phyloP scores from a whole-genome alignment of 768 basidiomycete species.

The Chiua virens region DNA sequence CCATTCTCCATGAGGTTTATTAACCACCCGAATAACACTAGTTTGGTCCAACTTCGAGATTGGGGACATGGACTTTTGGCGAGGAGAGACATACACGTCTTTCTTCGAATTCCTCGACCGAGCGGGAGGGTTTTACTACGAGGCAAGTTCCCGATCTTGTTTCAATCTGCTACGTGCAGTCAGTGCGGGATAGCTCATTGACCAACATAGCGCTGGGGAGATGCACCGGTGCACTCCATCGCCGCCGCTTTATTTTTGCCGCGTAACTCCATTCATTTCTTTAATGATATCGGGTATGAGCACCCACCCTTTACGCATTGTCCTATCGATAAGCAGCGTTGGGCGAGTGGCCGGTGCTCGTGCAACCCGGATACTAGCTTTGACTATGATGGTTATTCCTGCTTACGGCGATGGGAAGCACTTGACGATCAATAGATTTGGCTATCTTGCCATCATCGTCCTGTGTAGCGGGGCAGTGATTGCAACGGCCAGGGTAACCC shows the following conservation, averaged over 20 bases:
- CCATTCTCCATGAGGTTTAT: neutral
- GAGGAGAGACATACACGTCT: conserved; percentile 75
- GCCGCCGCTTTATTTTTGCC: conserved; percentile 87
- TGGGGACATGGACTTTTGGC: conserved; percentile 81
- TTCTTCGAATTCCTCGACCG: conserved; percentile 84
- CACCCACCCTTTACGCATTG: conserved; percentile 31
- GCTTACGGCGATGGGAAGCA: conserved; percentile 23
- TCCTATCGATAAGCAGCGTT: conserved; percentile 17
- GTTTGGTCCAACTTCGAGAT: conserved; percentile 98
- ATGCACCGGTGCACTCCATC: conserved; percentile 89
- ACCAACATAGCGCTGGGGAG: conserved; percentile 77
- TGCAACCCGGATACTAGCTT: conserved; percentile 23
- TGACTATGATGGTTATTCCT: conserved; percentile 31
- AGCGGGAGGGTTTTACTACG: conserved; percentile 87
- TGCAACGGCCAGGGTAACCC: no score
- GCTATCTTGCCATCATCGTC: neutral
- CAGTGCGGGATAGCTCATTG: neutral
- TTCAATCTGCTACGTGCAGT: neutral
- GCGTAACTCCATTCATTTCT: conserved; percentile 92
- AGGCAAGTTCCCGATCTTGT: conserved; percentile 42
- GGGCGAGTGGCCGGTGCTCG: conserved; percentile 24
- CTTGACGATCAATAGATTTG: neutral
- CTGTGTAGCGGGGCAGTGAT: no score
- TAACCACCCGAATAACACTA: conserved; percentile 25
- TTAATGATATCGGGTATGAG: conserved; percentile 74